phyloP scores from a whole-genome alignment of 495 filamentous ascomycete genomes.

The Amorphotheca resinae region DNA sequence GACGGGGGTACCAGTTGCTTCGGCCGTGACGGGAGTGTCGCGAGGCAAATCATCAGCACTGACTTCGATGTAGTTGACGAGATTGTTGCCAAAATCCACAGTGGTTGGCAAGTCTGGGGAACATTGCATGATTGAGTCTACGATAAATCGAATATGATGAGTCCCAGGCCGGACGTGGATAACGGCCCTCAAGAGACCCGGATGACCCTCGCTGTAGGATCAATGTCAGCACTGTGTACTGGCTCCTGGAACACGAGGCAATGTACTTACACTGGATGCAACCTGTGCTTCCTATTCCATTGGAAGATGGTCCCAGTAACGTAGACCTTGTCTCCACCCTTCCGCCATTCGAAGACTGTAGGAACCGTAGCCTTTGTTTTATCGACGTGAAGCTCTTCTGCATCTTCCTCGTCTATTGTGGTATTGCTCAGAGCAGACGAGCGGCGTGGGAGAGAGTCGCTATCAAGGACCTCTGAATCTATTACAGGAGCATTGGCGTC shows the following conservation, averaged over 20 bases:
- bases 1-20: conserved; percentile 2
- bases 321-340: conserved; percentile 71
- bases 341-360: conserved; percentile 70
- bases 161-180: conserved; percentile 82
- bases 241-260: not conserved
- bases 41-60: conserved; percentile 57
- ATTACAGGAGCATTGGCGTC: conserved; percentile 43
- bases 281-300: conserved; percentile 83
- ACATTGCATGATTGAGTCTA: conserved; percentile 83
- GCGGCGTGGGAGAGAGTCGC: conserved; percentile 37
- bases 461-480: conserved; percentile 34
- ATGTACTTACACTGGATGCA: conserved; percentile 66
- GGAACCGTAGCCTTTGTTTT: conserved; percentile 56
- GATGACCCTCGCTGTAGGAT: conserved; percentile 33
- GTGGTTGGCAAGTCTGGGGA: conserved; percentile 82
- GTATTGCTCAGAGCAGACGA: conserved; percentile 53
- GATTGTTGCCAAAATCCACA: conserved; percentile 89
- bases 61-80: conserved; percentile 96
- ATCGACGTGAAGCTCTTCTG: conserved; percentile 60
- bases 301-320: conserved; percentile 93
- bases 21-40: conserved; percentile 26
- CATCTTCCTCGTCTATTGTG: conserved; percentile 62
- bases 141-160: conserved; percentile 92
- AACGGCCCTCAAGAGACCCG: conserved; percentile 53
- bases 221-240: conserved; percentile 8